These are phyloP conservation scores for Colletotrichum sp. DNA, from an alignment of 2,329 filamentous ascomycete species.

Conservation along the genomic window DNA sequence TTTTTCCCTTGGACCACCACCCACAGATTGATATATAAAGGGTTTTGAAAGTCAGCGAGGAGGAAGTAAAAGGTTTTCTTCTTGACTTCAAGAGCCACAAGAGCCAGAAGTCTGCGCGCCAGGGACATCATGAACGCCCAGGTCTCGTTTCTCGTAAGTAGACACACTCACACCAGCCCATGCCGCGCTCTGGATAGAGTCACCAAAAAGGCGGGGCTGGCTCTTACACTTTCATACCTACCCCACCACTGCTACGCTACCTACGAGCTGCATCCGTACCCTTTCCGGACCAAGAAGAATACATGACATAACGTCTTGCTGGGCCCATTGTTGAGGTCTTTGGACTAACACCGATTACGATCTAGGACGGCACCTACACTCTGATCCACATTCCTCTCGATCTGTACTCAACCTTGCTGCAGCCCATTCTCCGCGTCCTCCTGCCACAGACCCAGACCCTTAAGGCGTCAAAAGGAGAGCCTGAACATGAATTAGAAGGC, in stretches of 20 bases:
- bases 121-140: conserved; percentile 56
- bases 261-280: not conserved
- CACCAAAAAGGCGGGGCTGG: conserved; percentile 13
- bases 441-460: conserved; percentile 65
- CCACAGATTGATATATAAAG: not conserved
- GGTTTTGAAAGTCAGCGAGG: not conserved
- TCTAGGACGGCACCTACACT: conserved; percentile 82
- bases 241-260: not conserved
- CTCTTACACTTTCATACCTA: not conserved
- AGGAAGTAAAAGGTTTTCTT: not conserved
- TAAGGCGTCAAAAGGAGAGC: conserved; percentile 37
- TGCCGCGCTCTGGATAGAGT: not conserved
- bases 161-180: not conserved
- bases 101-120: not conserved
- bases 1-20: not conserved
- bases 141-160: conserved; percentile 61
- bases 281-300: not conserved
- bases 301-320: not conserved
- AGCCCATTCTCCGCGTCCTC: conserved; percentile 85
- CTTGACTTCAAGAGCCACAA: not conserved
- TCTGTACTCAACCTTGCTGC: conserved; percentile 78
- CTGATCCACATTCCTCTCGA: conserved; percentile 89
- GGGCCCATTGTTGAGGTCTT: not conserved
- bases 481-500: conserved; percentile 46
- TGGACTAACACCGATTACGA: not conserved